Base-by-base conservation (phyloP, 1,284 basidiomycete genomes). In the Bjerkandera adusta region DNA sequence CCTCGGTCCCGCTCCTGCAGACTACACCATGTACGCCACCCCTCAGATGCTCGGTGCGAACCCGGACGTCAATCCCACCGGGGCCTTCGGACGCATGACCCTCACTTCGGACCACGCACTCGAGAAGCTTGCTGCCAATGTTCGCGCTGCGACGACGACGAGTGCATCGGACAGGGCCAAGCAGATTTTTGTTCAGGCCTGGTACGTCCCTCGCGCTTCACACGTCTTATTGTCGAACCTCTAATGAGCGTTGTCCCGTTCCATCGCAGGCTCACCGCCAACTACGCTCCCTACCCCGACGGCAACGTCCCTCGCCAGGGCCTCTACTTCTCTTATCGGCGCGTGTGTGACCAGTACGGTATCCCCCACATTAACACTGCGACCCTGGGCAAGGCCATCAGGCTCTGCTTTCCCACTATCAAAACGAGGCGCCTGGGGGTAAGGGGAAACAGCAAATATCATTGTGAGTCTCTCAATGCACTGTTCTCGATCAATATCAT, bases 281-380 rank as follows among this genome's bases (percentile, higher is more conserved):
- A 91, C 65, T 93, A 92, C 68, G 85, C 88, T 4, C 85, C 87
- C n/a, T 90, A 90, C 64, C 88, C 88, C 30, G 90, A 92, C 67
- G 91, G 90, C 44, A 92, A 92, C 65, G 90, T 93, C 58, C 83
- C 86, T 52, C 77, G 90, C 59, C 85, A 95, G 68, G 82, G 89
- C 42, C 78, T 96, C 45, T 96, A 95, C 68, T 90, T 92, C 62
- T 93, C 91, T 33, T 96, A 95, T 70, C 81, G 92, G 53, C 77
- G 89, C 51, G 84, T 92, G 47, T 95, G 92, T 68, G 88, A 91
- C 68, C 83, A 89, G 67, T 90, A 92, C 68, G 84, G 86, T 43
- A 90, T 93, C 55, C 89, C 89, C 50, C 89, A 93, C 61, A 92
- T 95, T 72, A 96, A 94, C 72, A 92, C 92, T 34, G 92, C 93